Evolutionary conservation across 345 rosid genomes (phyloP), one percentile per base, ranked within the genome.

Genomic region (Aquilaria malaccensis): DNA sequence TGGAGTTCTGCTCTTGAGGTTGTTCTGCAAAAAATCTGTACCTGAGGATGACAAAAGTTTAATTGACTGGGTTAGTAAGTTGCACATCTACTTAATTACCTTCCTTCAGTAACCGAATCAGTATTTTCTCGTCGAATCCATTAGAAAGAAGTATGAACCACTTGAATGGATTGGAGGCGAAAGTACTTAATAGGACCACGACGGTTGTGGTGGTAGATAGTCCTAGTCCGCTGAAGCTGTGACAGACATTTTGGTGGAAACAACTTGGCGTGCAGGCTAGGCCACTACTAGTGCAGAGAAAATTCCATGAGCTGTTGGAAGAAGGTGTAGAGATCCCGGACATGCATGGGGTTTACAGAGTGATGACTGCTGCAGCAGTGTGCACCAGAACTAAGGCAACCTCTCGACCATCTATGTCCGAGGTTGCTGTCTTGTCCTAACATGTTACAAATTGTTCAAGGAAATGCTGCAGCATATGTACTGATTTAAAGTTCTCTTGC

Each of bases 1-100:
- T 13, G 83, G 83, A 47, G 67, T 76, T 56, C 67, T 79, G 58
- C 78, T 79, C 48, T 48, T 79, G 56, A 68, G 76, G 64, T 60
- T 79, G 58, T 79, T 79, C 47, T 68, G 80, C 67, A 58, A 60
- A 62, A 65, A 55, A 68, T 62, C 71, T 41, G 66, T 50, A 0
- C 80, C 78, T 12, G 52, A 52, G 58, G 76, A 76, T 14, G 74
- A 73, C 74, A 62, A 45, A 62, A 67, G 53, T 50, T 65, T 79
- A 67, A 52, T 76, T 12, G 71, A 76, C 7, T 69, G 77, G 80
- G 83, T 79, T 31, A 67, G 80, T 76, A 41, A 10, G 32, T 49
- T 5, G 11, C 5, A n/a, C 45, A 56, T 43, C 62, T 52, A 29
- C 43, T 1, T 13, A 9, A n/a, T 13, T 52, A 10, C 45, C 10